Base-by-base conservation (phyloP, 2,329 filamentous ascomycete genomes). In the Hypoxylon sp. region DNA sequence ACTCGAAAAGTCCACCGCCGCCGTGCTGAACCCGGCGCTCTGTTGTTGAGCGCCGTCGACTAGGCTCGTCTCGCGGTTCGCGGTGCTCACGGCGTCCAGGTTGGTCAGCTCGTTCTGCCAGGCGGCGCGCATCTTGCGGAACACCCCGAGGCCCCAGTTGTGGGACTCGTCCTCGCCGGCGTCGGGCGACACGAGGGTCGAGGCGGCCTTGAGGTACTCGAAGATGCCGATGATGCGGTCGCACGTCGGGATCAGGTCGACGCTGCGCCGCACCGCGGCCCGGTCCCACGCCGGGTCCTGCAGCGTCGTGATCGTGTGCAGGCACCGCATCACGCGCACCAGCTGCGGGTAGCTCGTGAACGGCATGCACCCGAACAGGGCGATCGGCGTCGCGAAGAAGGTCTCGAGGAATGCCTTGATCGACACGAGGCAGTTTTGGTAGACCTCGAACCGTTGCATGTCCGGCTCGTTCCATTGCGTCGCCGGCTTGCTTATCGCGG, bases 261-360 rank as follows among this genome's bases (percentile, higher is more conserved):
- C 48, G 4, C 67, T 66, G 35, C 63, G 60, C 10, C 69, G 65
- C 4, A 74, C 70, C 13, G 67, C 68, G 8, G 64, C 59, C 1
- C 75, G 69, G 65, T 78, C 75, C 75, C 77, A 79, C 0, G 69
- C 64, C 1, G 74, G 71, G 41, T 77, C 75, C 40, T 77, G 72
- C 6, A 74, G 50, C 3, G 71, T 63, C 10, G 69, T 67, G 15
- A 77, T 65, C 15, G 64, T 68, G 56, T 72, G 71, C 5, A 77
- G 66, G 4, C 71, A 58, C 17, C 75, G 67, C 6, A 74, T 60
- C 51, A 68, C 72, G 37, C 72, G 71, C 6, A 69, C 67, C 29
- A 76, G 66, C 54, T 74, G 70, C n/a, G 69, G 69, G 63, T 72
- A 75, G 43, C 69, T 64, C 21, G 58, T 55, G 60, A 76, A 76